A percentile compares a stretch with the other conserved stretches of the same genome.
Conservation (phyloP, 352 stramenopile species). For the Phytopythium mirpurense region DNA sequence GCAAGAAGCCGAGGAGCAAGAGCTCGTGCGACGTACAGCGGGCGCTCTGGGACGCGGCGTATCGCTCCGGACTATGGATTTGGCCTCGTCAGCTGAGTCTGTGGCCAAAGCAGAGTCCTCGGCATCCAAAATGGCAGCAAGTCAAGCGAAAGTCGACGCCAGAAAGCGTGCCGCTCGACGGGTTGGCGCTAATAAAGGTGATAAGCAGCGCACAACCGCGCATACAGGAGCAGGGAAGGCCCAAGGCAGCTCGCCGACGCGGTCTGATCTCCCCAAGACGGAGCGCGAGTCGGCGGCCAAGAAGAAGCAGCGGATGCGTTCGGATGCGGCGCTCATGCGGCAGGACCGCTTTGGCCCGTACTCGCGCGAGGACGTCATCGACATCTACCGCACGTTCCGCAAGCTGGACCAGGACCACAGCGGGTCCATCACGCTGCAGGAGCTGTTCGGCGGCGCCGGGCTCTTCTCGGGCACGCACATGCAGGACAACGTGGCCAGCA, state of each 20-base stretch:
- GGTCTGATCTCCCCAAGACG: conserved; percentile 5
- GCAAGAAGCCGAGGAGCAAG: conserved; percentile 14
- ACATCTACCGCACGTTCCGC: conserved; percentile 68
- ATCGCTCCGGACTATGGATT: neutral
- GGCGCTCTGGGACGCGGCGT: neutral
- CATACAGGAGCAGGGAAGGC: neutral
- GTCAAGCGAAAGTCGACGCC: neutral
- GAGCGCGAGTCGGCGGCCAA: conserved; percentile 16
- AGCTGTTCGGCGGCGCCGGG: conserved; percentile 52
- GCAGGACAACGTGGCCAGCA: conserved; percentile 64
- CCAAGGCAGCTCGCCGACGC: conserved; percentile 6
- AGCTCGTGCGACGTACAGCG: neutral
- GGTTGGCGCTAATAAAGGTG: neutral
- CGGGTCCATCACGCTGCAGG: conserved; percentile 52
- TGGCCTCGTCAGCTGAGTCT: neutral
- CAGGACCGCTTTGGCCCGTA: conserved; percentile 64
- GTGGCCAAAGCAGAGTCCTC: neutral
- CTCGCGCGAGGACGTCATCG: conserved; percentile 60
- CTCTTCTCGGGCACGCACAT: conserved; percentile 58
- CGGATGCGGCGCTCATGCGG: conserved; percentile 51
- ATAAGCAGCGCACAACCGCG: neutral
- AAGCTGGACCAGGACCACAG: conserved; percentile 70
- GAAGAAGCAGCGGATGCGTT: conserved; percentile 65
- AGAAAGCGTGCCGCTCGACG: conserved; percentile 4
- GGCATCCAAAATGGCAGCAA: neutral